Conservation (phyloP, 768 basidiomycete genomes). For the Lactarius akahatsu region DNA sequence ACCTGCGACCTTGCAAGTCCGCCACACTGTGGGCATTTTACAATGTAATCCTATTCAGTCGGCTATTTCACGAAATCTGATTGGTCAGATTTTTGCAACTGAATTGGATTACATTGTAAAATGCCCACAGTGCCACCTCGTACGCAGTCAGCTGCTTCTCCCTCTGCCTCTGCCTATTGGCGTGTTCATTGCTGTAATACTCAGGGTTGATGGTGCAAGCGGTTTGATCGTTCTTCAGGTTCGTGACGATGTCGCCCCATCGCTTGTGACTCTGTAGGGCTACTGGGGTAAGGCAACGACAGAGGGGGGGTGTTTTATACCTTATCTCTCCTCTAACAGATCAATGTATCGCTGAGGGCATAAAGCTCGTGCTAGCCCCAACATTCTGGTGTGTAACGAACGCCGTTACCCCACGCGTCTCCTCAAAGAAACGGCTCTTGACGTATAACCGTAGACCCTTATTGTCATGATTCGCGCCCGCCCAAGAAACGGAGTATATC, state of each 20-base stretch:
- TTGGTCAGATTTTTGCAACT: too few relatives aligned
- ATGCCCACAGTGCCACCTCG: neutral
- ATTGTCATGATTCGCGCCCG: too few relatives aligned
- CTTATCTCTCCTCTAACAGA: neutral
- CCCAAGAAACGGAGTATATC: too few relatives aligned
- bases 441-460: too few relatives aligned
- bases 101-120: too few relatives aligned
- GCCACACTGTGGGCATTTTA: too few relatives aligned
- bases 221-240: slow-evolving; percentile 28
- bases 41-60: too few relatives aligned
- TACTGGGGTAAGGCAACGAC: neutral
- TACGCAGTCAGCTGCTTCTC: slow-evolving; percentile 8
- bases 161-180: neutral
- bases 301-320: neutral
- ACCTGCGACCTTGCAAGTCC: neutral
- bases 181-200: neutral
- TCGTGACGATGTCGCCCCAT: slow-evolving; percentile 42
- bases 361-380: too few relatives aligned
- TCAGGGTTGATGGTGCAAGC: slow-evolving; percentile 11
- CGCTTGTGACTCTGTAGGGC: slow-evolving; percentile 28
- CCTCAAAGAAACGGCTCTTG: too few relatives aligned
- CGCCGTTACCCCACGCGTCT: too few relatives aligned
- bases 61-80: too few relatives aligned
- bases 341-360: neutral
- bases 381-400: too few relatives aligned